A percentile compares a stretch with the other conserved stretches of the same genome.
Evolutionary conservation across 2,329 filamentous ascomycete species (phyloP).

Genomic region (Parasarocladium wereldwijsianum): DNA sequence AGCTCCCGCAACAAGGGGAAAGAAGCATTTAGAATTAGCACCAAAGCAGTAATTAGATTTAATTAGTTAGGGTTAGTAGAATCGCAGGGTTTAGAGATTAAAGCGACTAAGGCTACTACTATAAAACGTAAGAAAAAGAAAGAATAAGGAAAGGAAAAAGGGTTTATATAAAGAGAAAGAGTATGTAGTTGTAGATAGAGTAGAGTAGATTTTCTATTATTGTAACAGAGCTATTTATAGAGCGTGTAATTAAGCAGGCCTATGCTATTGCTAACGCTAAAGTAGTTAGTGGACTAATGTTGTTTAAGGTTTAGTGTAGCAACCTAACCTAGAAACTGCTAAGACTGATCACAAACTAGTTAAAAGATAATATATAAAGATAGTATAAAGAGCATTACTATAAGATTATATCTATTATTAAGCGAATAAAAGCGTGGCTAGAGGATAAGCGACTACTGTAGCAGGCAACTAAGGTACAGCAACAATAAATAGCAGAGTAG

Average conservation of each 20-base stretch:
- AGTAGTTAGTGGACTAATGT: neutral
- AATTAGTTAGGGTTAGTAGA: neutral
- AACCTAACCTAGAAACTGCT: too few relatives aligned
- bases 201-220: slow-evolving; percentile 1
- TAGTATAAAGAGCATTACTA: too few relatives aligned
- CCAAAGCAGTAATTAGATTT: neutral
- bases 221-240: neutral
- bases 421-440: too few relatives aligned
- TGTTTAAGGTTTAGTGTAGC: slow-evolving; percentile 1
- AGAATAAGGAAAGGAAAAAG: neutral
- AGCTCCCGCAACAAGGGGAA: neutral
- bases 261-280: slow-evolving; percentile 1
- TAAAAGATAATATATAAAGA: too few relatives aligned
- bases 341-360: too few relatives aligned
- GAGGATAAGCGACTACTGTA: too few relatives aligned
- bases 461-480: too few relatives aligned
- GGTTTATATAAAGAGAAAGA: neutral
- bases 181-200: neutral
- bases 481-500: too few relatives aligned
- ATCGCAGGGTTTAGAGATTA: neutral
- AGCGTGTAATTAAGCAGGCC: neutral
- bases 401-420: too few relatives aligned
- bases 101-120: too few relatives aligned
- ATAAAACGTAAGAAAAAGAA: neutral
- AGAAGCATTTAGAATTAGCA: neutral